These are phyloP conservation scores for Biscutella laevigata DNA, from an alignment of 441 rosid species.

Conservation along the genomic window DNA sequence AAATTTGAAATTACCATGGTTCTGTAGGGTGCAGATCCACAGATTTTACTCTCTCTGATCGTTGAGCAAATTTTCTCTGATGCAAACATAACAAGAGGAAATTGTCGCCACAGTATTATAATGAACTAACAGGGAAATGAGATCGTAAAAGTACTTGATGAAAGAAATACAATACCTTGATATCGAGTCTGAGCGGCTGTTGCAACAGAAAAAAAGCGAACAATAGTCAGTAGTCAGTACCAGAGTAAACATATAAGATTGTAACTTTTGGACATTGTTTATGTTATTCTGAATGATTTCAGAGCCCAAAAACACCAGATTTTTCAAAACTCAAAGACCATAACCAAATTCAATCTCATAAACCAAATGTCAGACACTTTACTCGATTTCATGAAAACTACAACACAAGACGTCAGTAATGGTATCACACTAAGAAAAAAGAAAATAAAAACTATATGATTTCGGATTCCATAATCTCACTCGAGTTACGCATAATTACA, in stretches of 20 bases:
- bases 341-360: slow-evolving; percentile 1
- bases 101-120: neutral
- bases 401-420: neutral
- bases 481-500: slow-evolving; percentile 6
- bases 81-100: slow-evolving; percentile 16
- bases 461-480: slow-evolving; percentile 6
- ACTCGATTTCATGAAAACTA: slow-evolving; percentile 19
- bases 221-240: slow-evolving; percentile 13
- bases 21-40: slow-evolving; percentile 82
- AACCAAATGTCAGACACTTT: slow-evolving; percentile 10
- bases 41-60: slow-evolving; percentile 81
- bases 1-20: slow-evolving; percentile 57
- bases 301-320: neutral
- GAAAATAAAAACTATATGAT: too few relatives aligned
- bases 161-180: slow-evolving; percentile 38
- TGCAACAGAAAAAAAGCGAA: slow-evolving; percentile 19
- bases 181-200: slow-evolving; percentile 71
- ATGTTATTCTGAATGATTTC: neutral
- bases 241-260: neutral
- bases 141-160: neutral
- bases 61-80: slow-evolving; percentile 69
- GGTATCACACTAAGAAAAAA: too few relatives aligned
- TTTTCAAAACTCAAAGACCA: neutral
- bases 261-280: too few relatives aligned
- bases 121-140: neutral